Base-by-base conservation (phyloP, 2,329 filamentous ascomycete species). In the Alternaria solani region DNA sequence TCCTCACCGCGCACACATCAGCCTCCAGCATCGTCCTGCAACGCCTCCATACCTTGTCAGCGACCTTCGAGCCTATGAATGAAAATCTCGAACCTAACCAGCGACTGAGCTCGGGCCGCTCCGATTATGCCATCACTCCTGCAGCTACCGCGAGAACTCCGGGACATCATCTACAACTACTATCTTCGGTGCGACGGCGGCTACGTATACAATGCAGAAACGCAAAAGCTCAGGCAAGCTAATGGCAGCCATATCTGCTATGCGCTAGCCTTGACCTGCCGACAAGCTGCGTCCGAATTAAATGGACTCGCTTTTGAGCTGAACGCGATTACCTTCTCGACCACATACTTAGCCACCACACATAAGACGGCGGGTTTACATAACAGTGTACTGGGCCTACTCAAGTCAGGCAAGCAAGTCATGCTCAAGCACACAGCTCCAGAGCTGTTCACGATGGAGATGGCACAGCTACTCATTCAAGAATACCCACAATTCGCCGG, bases 81-180 rank as follows among this genome's bases (percentile, higher is more conserved):
- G 12, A 34, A 34, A 4, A 34, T 14, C 32, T 14, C 32, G 32
- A 34, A 14, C 32, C 32, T 12, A 14, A 5, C 14, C 32, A 34
- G 32, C 14, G 32, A 34, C 32, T 34, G 7, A 12, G 32, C 32
- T 5, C 32, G 4, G 9, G 9, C 14, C 32, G 32, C 32, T 34
- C 14, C 6, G 7, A 12, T 4, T 34, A 34, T 34, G 32, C 1
- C 7, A 34, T 34, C 32, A 34, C 12, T 34, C 14, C 9, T 34
- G 4, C 32, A 34, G 3, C 46, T 66, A 1, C 56, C 64, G 2
- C 61, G 58, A 25, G 64, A 66, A 32, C 44, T 66, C 1, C 61
- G 61, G 7, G 54, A 66, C 18, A 43, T 49, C 7, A 59, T 66
- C 9, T 66, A 66, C 20, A 28, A 25, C 2, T 34, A 61, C 28